phyloP scores from a whole-genome alignment of 116 monocot genomes.

The Zostera marina region DNA sequence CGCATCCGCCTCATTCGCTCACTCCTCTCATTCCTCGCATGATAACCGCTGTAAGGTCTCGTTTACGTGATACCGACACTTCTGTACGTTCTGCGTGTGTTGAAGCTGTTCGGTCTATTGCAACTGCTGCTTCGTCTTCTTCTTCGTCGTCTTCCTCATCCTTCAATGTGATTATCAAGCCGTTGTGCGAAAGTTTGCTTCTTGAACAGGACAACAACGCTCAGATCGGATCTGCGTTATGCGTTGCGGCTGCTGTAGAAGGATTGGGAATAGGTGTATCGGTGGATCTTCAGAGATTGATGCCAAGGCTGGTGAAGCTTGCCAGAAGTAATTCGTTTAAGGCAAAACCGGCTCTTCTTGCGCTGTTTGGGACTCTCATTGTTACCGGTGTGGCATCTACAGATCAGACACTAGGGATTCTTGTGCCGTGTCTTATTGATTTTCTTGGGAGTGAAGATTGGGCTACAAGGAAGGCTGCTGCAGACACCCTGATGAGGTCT shows the following conservation, averaged over 20 bases:
- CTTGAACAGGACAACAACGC: constrained; percentile 77
- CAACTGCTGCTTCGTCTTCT: constrained; percentile 17
- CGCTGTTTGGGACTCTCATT: constrained; percentile 48
- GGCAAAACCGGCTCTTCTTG: constrained; percentile 64
- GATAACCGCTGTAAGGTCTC: constrained; percentile 59
- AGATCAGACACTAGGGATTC: constrained; percentile 9
- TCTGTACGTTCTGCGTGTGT: constrained; percentile 70
- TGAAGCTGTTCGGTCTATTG: constrained; percentile 54
- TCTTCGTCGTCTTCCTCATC: constrained; percentile 5
- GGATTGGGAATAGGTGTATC: constrained; percentile 9
- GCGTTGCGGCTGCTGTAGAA: constrained; percentile 60
- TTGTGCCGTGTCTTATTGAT: constrained; percentile 53
- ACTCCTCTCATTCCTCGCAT: constrained; percentile 58
- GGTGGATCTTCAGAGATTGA: constrained; percentile 34
- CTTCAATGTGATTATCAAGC: constrained; percentile 18
- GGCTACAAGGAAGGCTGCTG: constrained; percentile 78
- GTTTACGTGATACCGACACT: constrained; percentile 84
- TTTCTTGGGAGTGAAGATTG: constrained; percentile 70
- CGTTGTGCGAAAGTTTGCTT: constrained; percentile 49
- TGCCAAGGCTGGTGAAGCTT: constrained; percentile 62
- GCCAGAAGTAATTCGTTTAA: constrained; percentile 53
- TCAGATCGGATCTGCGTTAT: constrained; percentile 50
- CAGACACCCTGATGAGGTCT: constrained; percentile 48
- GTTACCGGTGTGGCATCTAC: constrained; percentile 33
- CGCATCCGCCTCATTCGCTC: constrained; percentile 19